phyloP scores from a whole-genome alignment of 306 rosid species.

The Inga laurina region DNA sequence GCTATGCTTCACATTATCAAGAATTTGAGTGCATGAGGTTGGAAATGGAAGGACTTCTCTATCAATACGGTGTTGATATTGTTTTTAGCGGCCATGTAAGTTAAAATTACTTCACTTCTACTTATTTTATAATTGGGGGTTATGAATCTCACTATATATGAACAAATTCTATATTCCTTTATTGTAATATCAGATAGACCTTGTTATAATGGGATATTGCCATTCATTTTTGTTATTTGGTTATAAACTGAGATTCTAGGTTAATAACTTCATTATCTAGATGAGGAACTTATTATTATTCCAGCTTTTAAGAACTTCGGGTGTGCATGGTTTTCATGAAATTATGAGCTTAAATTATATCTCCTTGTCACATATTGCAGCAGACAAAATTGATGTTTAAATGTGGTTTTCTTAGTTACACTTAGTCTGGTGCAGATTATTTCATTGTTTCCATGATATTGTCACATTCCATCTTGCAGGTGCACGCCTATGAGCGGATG shows the following conservation, averaged over 20 bases:
- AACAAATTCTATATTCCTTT: conserved; percentile 25
- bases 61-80: conserved; percentile 63
- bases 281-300: background rate
- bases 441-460: conserved; percentile 12
- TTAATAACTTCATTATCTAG: background rate
- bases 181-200: background rate
- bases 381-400: background rate
- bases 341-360: background rate
- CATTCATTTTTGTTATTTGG: background rate
- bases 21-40: conserved; percentile 95
- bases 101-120: conserved; percentile 24
- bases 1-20: conserved; percentile 90
- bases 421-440: conserved; percentile 2
- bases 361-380: background rate
- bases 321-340: background rate
- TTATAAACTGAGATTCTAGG: background rate
- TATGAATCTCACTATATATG: background rate
- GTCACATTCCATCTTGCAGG: conserved; percentile 48
- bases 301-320: background rate
- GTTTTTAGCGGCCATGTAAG: conserved; percentile 93
- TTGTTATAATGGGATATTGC: background rate
- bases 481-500: conserved; percentile 93
- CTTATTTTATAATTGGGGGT: conserved; percentile 11
- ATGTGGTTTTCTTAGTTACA: background rate
- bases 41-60: conserved; percentile 90